A percentile compares a stretch with the other conserved stretches of the same genome.
Conservation (phyloP, 257 asterid genomes). For the Solanum neorickii region DNA sequence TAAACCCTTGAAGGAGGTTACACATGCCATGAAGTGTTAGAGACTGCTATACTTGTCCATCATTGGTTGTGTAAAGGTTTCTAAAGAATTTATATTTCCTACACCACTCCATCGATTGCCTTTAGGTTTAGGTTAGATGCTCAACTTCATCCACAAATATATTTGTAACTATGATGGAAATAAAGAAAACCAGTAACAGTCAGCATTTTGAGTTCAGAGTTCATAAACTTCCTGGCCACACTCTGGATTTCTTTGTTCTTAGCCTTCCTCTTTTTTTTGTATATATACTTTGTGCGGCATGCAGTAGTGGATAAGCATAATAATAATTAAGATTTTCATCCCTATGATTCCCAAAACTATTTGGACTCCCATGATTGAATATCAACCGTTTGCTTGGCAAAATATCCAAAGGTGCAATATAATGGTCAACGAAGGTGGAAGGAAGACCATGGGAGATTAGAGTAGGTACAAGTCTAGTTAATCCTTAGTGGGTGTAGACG, state of each 20-base stretch:
- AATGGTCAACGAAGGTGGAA: background rate
- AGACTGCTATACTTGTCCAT: background rate
- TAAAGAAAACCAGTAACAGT: background rate
- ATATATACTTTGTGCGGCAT: background rate
- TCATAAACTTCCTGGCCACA: background rate
- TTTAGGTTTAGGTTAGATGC: background rate
- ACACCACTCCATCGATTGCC: background rate
- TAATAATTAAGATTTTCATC: background rate
- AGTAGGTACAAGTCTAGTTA: background rate
- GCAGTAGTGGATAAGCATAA: background rate
- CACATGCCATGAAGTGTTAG: background rate
- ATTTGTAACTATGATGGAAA: background rate
- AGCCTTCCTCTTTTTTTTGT: background rate
- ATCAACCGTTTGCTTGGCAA: background rate
- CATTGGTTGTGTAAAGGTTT: background rate
- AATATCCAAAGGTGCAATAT: background rate
- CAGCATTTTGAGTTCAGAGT: background rate
- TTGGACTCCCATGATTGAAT: background rate
- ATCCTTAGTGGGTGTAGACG: background rate
- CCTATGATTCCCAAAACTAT: background rate
- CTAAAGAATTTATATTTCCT: background rate
- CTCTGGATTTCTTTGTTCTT: background rate
- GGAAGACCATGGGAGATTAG: background rate
- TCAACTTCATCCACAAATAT: background rate
- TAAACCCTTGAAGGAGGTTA: background rate